Base-by-base conservation (phyloP, 2,329 filamentous ascomycete genomes). In the Didymella pinodella region DNA sequence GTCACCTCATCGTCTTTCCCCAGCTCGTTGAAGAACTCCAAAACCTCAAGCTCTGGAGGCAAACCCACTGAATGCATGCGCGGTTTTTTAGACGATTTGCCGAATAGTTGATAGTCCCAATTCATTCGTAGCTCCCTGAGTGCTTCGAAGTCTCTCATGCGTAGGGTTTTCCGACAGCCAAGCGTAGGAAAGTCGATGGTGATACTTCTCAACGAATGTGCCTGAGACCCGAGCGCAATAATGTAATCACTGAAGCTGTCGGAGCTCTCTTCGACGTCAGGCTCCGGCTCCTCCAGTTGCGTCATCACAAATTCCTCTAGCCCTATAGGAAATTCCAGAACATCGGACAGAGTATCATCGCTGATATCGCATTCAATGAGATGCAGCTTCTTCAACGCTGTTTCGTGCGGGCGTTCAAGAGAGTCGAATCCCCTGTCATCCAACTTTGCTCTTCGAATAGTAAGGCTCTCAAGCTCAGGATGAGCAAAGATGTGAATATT, bases 401-500 rank as follows among this genome's bases (percentile, higher is more conserved):
- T 74, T 25, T 67, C 58, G 28, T 73, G 70, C 14, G 72, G 72
- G 14, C 70, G 65, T 51, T 74, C 72, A 4, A 73, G 65, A 22
- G 67, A 68, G 45, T 74, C 66, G 45, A 74, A 74, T 1, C 70
- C 70, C 45, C 69, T 61, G 25, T 74, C 72, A 47, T 74, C 72
- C 20, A 74, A 54, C 47, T 67, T 72, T 8, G 72, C 72, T 51
- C 72, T 61, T 22, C 65, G 64, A 43, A 74, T 69, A n/a, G 65
- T 72, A 18, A 74, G 54, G 7, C 40, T 64, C 44, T 74, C 70
- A 10, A 74, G 59, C 1, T 66, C 66, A 0, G 72, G 72, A 45
- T 74, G 72, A 2, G 70, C 69, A 40, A 74, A 74, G n/a, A 74
- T 72, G 55, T 74, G 72, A 29, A 74, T 74, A 57, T 74, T 74